A percentile compares a stretch with the other conserved stretches of the same genome.
These are phyloP conservation scores for Lentinula guzmanii DNA, from an alignment of 768 basidiomycete genomes.

Conservation along the genomic window DNA sequence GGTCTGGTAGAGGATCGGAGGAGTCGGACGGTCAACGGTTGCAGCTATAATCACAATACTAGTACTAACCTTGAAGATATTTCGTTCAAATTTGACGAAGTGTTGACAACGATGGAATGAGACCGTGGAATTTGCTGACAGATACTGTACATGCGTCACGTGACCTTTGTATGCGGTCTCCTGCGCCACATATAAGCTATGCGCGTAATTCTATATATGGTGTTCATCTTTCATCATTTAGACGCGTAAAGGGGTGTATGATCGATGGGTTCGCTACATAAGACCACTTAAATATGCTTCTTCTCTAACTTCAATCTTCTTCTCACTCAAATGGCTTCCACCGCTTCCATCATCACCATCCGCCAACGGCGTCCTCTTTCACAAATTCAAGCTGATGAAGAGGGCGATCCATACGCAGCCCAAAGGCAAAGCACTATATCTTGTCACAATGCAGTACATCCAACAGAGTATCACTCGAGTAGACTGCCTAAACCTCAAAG, in stretches of 20 bases:
- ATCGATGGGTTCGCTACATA: background rate
- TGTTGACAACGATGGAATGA: background rate
- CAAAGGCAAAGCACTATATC: background rate
- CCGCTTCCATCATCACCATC: background rate
- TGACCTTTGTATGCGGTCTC: background rate
- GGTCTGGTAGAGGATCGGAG: constrained; percentile 8
- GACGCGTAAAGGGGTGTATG: background rate
- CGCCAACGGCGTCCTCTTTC: background rate
- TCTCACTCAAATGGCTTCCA: background rate
- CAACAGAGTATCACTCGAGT: background rate
- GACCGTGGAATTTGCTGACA: background rate
- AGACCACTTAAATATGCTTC: background rate
- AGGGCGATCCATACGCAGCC: background rate
- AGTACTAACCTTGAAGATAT: constrained; percentile 8
- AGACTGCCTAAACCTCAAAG: background rate
- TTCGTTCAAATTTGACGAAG: background rate
- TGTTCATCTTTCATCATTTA: background rate
- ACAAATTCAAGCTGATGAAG: background rate
- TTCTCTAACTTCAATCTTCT: background rate
- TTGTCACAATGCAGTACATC: background rate
- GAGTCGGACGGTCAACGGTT: background rate
- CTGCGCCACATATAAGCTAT: too few relatives aligned
- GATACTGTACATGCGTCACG: background rate
- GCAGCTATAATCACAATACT: background rate
- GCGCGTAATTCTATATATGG: too few relatives aligned